Percentiles rank a stretch among this genome's conserved stretches.
phyloP scores from a whole-genome alignment of 768 basidiomycete species.

The Lentinula raphanica region DNA sequence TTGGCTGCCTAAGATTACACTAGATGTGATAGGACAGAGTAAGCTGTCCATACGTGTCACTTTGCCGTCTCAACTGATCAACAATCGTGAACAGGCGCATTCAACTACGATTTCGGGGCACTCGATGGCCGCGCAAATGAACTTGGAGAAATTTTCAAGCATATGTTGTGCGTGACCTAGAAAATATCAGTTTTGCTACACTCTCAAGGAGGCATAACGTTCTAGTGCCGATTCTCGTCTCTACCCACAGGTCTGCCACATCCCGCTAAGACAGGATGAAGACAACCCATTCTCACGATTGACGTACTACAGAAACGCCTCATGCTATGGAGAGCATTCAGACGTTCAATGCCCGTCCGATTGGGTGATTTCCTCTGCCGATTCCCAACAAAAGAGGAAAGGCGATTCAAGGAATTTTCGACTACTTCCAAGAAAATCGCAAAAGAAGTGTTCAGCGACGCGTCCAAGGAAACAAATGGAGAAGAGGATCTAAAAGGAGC shows the following conservation, averaged over 20 bases:
- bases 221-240: background rate
- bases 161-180: conserved; percentile 5
- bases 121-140: background rate
- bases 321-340: background rate
- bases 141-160: background rate
- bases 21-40: conserved; percentile 34
- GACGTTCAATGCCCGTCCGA: background rate
- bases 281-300: background rate
- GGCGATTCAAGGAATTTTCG: background rate
- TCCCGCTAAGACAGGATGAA: background rate
- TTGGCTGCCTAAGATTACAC: conserved; percentile 25
- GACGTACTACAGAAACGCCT: background rate
- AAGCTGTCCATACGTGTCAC: background rate
- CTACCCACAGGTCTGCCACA: background rate
- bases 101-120: conserved; percentile 22
- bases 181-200: background rate
- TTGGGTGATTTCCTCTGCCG: background rate
- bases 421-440: background rate
- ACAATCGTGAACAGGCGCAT: conserved; percentile 17
- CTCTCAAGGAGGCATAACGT: background rate
- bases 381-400: conserved; percentile 1
- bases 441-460: background rate
- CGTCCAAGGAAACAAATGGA: background rate
- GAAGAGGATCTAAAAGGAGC: background rate
- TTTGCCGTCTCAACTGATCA: background rate